Conservation (phyloP, 352 stramenopile species). For the Globisporangium nodosum region DNA sequence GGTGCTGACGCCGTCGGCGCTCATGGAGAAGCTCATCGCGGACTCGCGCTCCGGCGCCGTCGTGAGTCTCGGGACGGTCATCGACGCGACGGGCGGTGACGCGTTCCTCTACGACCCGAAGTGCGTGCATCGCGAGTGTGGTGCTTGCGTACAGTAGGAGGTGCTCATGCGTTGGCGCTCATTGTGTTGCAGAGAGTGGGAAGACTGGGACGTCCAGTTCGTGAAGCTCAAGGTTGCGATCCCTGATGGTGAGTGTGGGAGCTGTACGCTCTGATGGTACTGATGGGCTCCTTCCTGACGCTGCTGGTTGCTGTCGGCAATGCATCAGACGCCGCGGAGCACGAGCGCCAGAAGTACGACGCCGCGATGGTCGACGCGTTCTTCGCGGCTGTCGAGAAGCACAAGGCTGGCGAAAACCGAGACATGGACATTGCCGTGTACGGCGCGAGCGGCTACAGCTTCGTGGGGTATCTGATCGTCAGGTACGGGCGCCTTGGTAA, state of each 20-base stretch:
- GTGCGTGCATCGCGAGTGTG: slow-evolving; percentile 24
- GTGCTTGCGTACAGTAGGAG: neutral
- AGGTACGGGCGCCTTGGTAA: slow-evolving; percentile 25
- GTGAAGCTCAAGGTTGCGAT: slow-evolving; percentile 51
- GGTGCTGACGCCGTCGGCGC: slow-evolving; percentile 52
- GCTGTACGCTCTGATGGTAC: neutral
- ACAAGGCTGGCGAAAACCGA: slow-evolving; percentile 54
- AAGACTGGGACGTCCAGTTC: slow-evolving; percentile 85
- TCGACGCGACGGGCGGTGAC: slow-evolving; percentile 69
- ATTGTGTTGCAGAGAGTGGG: slow-evolving; percentile 58
- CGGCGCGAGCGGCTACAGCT: slow-evolving; percentile 54
- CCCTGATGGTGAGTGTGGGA: slow-evolving; percentile 24
- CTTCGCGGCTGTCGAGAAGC: slow-evolving; percentile 44
- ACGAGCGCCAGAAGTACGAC: slow-evolving; percentile 32
- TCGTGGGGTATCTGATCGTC: slow-evolving; percentile 70
- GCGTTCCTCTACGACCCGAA: slow-evolving; percentile 70
- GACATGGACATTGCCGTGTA: slow-evolving; percentile 81
- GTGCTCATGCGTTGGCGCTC: neutral
- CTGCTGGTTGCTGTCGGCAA: neutral
- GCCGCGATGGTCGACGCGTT: slow-evolving; percentile 57
- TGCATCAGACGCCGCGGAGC: slow-evolving; percentile 20
- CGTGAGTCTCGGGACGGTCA: slow-evolving; percentile 68
- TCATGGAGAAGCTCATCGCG: slow-evolving; percentile 83
- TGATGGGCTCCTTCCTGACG: neutral
- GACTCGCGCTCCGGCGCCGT: slow-evolving; percentile 49